Evolutionary conservation across 768 basidiomycete species (phyloP).

Genomic region (Tremella mesenterica): DNA sequence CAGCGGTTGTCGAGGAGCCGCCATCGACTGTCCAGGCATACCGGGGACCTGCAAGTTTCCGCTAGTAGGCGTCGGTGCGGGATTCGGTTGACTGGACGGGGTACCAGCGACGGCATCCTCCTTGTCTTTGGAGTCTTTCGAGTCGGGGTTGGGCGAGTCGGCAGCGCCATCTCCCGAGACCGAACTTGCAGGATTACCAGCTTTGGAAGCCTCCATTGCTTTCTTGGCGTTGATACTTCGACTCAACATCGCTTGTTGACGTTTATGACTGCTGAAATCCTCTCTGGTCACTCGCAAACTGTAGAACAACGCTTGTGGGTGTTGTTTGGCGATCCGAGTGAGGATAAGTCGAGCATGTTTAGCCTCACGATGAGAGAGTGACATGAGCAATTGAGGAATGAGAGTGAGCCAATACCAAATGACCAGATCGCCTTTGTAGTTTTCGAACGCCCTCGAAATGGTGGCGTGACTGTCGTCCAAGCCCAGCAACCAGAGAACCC

Average conservation of each 20-base stretch:
- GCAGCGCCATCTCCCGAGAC: background rate
- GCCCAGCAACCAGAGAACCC: slow-evolving; percentile 92
- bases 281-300: slow-evolving; percentile 76
- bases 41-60: background rate
- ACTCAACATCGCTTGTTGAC: slow-evolving; percentile 28
- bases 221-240: slow-evolving; percentile 14
- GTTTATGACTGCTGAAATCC: slow-evolving; percentile 50
- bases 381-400: slow-evolving; percentile 84
- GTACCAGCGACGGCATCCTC: slow-evolving; percentile 6
- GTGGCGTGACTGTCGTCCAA: slow-evolving; percentile 61
- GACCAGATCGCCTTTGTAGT: slow-evolving; percentile 90
- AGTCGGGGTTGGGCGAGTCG: slow-evolving; percentile 11
- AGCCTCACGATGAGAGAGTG: slow-evolving; percentile 81
- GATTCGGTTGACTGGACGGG: slow-evolving; percentile 4
- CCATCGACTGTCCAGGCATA: background rate
- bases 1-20: slow-evolving; percentile 55
- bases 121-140: slow-evolving; percentile 22
- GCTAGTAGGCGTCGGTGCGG: slow-evolving; percentile 3
- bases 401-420: slow-evolving; percentile 99
- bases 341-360: slow-evolving; percentile 85
- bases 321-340: slow-evolving; percentile 77
- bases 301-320: slow-evolving; percentile 93
- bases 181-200: background rate
- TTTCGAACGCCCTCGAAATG: slow-evolving; percentile 57
- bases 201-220: slow-evolving; percentile 7